Base-by-base conservation (phyloP, 192 early-diverging fungal genomes). In the Linnemannia elongata region DNA sequence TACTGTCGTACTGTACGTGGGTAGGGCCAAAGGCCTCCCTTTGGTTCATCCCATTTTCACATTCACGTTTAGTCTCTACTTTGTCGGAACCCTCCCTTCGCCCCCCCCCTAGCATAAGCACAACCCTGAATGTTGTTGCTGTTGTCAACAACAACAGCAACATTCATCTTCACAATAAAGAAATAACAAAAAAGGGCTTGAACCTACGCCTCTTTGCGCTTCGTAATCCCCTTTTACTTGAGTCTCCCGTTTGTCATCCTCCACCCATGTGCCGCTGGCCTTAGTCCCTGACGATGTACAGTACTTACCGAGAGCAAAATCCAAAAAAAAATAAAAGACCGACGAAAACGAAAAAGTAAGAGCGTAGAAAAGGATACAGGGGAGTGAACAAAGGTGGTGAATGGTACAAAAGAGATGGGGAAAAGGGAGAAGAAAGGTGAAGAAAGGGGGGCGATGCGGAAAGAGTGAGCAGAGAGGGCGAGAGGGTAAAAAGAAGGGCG, bases 91-190 rank as follows among this genome's bases (percentile, higher is more conserved):
- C 6, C 24, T n/a, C 6, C 24, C 60, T n/a, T 12, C 10, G 12
- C 10, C n/a, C n/a, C 9, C 10, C n/a, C n/a, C 9, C 60, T 30
- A 30, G 10, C 27, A 66, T 13, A 66, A 10, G 10, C 22, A 66
- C 60, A 24, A 66, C 60, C 60, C 60, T 66, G 57, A 63, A 63
- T 63, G 47, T 49, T 49, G 47, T 49, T 49, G 47, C n/a, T n/a
- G 38, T 6, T 39, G 38, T 39, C 38, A 39, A 20, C 3, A 22
- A 52, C 49, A 52, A 52, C 49, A 52, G 22, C 18, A 22, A 45
- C 13, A 12, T 0, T 45, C 12, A 45, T 12, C 44, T 3, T 45
- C 13, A 45, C 15, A 45, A 45, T 3, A 45, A 45, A 13, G 41
- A 41, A 41, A 2, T 6, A 6, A 44, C n/a, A n/a, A n/a, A 38